Conservation (phyloP, 2,329 filamentous ascomycete genomes). For the Fusarium protoensiforme region DNA sequence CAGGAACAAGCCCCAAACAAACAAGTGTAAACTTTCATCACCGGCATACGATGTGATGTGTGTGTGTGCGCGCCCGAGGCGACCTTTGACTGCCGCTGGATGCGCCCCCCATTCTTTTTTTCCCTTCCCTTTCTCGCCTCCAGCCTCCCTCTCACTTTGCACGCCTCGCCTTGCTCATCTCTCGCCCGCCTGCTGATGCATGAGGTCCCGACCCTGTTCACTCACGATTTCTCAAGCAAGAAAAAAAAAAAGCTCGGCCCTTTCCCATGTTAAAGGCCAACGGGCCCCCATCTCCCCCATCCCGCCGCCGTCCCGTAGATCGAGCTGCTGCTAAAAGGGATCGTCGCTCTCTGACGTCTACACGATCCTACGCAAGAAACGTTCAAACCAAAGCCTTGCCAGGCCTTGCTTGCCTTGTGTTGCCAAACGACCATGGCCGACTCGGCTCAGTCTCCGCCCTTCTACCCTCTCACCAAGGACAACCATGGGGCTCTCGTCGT, state of each 20-base stretch:
- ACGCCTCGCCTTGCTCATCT: not conserved
- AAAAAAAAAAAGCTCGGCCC: not conserved
- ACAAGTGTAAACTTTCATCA: not conserved
- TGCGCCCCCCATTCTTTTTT: not conserved
- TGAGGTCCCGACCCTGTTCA: not conserved
- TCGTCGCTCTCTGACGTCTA: not conserved
- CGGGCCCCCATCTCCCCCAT: not conserved
- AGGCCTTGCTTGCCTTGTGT: not conserved
- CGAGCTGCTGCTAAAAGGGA: not conserved
- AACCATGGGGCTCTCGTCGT: constrained; percentile 39
- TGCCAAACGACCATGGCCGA: constrained; percentile 17
- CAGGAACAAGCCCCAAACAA: not conserved
- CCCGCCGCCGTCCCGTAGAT: not conserved
- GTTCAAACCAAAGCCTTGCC: not conserved
- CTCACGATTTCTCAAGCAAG: not conserved
- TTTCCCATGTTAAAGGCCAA: not conserved
- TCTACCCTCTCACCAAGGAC: constrained; percentile 32
- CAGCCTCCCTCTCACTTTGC: not conserved
- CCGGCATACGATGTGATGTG: not conserved
- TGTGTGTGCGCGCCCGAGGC: not conserved
- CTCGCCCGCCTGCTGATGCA: not conserved
- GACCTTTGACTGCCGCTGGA: not conserved
- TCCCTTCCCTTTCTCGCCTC: not conserved
- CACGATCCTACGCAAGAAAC: not conserved
- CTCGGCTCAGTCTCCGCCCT: constrained; percentile 28